A percentile compares a stretch with the other conserved stretches of the same genome.
phyloP scores from a whole-genome alignment of 164 flowering plant genomes.

The Cinnamomum micranthum region DNA sequence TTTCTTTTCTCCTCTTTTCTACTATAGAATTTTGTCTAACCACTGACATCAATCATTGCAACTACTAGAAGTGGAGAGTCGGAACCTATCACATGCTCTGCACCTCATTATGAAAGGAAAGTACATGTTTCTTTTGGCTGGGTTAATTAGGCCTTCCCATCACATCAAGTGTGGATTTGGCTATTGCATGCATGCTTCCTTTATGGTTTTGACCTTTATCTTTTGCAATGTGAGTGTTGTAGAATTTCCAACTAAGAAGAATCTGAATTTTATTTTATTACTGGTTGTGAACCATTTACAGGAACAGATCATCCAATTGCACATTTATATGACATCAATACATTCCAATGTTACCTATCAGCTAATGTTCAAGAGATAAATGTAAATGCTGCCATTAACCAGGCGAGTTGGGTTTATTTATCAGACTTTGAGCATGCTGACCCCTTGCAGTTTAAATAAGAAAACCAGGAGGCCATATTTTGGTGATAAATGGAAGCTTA shows the following conservation, averaged over 20 bases:
- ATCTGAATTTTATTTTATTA: slow-evolving; percentile 4
- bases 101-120: too few relatives aligned
- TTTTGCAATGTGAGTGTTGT: not conserved
- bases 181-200: too few relatives aligned
- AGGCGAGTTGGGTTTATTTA: slow-evolving; percentile 34
- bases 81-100: too few relatives aligned
- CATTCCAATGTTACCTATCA: slow-evolving; percentile 78
- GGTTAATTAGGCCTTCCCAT: too few relatives aligned
- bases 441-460: not conserved
- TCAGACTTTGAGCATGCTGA: not conserved
- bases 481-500: not conserved
- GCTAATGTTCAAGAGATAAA: slow-evolving; percentile 57
- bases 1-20: too few relatives aligned
- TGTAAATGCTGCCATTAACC: slow-evolving; percentile 68
- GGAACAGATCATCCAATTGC: slow-evolving; percentile 85
- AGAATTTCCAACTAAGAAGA: not conserved
- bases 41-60: too few relatives aligned
- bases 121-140: too few relatives aligned
- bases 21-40: too few relatives aligned
- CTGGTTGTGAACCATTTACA: slow-evolving; percentile 25
- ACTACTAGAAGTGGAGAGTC: too few relatives aligned
- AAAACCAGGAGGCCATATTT: slow-evolving; percentile 2
- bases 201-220: too few relatives aligned
- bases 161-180: too few relatives aligned
- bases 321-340: slow-evolving; percentile 82